Evolutionary conservation across 2,329 filamentous ascomycete species (phyloP).

Genomic region (Pestalotiopsis sp.): DNA sequence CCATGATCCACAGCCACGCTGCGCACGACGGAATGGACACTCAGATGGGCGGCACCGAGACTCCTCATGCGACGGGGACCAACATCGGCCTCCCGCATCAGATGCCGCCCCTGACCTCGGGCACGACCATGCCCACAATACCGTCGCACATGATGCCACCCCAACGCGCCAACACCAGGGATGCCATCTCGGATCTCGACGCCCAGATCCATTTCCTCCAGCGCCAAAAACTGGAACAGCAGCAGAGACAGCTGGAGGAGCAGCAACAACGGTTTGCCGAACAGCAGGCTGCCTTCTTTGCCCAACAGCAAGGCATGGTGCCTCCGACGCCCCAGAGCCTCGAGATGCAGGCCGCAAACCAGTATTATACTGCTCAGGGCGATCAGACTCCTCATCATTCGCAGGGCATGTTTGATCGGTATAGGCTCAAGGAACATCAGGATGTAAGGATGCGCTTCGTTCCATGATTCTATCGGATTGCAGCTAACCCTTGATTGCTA

Average conservation of each 20-base stretch:
- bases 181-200: slow-evolving; percentile 61
- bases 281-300: slow-evolving; percentile 52
- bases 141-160: slow-evolving; percentile 46
- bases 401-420: slow-evolving; percentile 66
- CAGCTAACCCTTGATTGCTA: slow-evolving; percentile 30
- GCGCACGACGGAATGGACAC: slow-evolving; percentile 48
- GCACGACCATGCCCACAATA: slow-evolving; percentile 46
- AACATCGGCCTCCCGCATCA: slow-evolving; percentile 45
- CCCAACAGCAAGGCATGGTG: slow-evolving; percentile 58
- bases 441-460: slow-evolving; percentile 48
- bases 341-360: slow-evolving; percentile 67
- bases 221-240: slow-evolving; percentile 63
- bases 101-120: slow-evolving; percentile 50
- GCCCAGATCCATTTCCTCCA: slow-evolving; percentile 68
- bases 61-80: slow-evolving; percentile 36
- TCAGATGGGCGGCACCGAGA: slow-evolving; percentile 48
- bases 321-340: slow-evolving; percentile 82
- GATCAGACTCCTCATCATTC: slow-evolving; percentile 52
- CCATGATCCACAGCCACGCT: slow-evolving; percentile 39
- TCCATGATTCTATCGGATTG: neutral
- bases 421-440: slow-evolving; percentile 69
- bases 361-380: slow-evolving; percentile 59
- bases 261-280: slow-evolving; percentile 48
- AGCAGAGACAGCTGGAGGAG: slow-evolving; percentile 60
- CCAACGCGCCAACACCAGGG: slow-evolving; percentile 44